Conservation (phyloP, 106 monocot genomes). For the Allium fistulosum region DNA sequence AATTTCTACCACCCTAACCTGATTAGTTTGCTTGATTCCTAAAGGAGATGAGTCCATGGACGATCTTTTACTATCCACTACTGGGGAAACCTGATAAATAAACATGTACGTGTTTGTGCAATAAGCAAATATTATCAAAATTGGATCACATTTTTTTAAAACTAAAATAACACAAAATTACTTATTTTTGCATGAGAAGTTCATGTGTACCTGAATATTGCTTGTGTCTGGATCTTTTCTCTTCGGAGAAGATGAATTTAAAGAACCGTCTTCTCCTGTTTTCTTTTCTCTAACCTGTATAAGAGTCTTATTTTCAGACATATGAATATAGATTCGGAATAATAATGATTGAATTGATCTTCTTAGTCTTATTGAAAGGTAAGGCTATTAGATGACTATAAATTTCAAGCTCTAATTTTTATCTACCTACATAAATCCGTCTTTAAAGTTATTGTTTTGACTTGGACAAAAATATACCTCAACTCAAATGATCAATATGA, state of each 20-base stretch:
- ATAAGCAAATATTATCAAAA: slow-evolving; percentile 1
- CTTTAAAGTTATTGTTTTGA: not conserved
- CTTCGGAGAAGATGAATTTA: slow-evolving; percentile 13
- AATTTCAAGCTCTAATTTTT: not conserved
- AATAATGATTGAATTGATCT: not conserved
- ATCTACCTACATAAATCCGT: not conserved
- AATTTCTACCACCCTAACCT: not conserved
- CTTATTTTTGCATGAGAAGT: not conserved
- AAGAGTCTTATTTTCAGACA: not conserved
- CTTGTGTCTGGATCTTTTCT: slow-evolving; percentile 17
- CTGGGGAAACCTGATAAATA: slow-evolving; percentile 1
- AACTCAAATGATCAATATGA: no score
- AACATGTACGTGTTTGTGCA: not conserved
- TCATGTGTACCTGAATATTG: slow-evolving; percentile 11
- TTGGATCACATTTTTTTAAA: not conserved
- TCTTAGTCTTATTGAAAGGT: no score
- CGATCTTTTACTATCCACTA: slow-evolving; percentile 6
- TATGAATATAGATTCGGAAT: not conserved
- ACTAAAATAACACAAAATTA: not conserved
- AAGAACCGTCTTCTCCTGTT: slow-evolving; percentile 5
- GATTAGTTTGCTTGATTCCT: slow-evolving; percentile 9
- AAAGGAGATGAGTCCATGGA: slow-evolving; percentile 6
- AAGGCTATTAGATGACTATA: no score
- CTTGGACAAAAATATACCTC: not conserved
- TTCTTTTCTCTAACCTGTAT: slow-evolving; percentile 12